Percentiles rank a stretch among this genome's conserved stretches.
Conservation (phyloP, 2,329 filamentous ascomycete species). For the Xenosphaeropsis pyriputrescens region DNA sequence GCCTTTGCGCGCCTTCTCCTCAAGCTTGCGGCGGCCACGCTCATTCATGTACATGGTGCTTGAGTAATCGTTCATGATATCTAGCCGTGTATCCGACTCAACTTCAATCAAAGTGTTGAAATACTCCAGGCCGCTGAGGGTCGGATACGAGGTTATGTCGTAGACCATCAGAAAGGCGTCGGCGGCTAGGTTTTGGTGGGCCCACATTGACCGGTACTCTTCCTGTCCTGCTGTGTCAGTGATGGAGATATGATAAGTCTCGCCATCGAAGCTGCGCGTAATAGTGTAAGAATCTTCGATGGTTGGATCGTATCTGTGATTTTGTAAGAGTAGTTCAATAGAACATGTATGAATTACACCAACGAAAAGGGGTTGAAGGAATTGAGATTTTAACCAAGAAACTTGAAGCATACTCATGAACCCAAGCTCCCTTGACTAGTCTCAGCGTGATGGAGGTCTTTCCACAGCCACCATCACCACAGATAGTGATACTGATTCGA, state of each 20-base stretch:
- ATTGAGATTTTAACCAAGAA: too few species aligned
- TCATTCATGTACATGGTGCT: slow-evolving; percentile 16
- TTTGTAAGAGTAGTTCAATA: too few species aligned
- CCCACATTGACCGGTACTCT: slow-evolving; percentile 82
- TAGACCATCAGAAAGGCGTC: slow-evolving; percentile 81
- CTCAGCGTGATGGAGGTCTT: slow-evolving; percentile 78
- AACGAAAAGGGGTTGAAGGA: too few species aligned
- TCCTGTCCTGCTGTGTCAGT: slow-evolving; percentile 84
- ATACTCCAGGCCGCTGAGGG: slow-evolving; percentile 57
- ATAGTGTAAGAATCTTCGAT: slow-evolving; percentile 79
- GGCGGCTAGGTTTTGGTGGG: slow-evolving; percentile 59
- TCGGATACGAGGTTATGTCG: slow-evolving; percentile 62
- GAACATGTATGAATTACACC: too few species aligned
- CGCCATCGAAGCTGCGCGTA: slow-evolving; percentile 65
- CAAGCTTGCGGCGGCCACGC: background rate
- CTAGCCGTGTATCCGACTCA: slow-evolving; percentile 56
- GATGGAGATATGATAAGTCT: slow-evolving; percentile 60
- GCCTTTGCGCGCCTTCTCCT: slow-evolving; percentile 1
- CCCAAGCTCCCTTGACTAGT: slow-evolving; percentile 72
- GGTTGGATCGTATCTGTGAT: slow-evolving; percentile 48
- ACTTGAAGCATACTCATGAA: slow-evolving; percentile 35
- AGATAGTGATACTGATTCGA: slow-evolving; percentile 63
- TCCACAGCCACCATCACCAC: slow-evolving; percentile 72
- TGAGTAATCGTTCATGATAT: slow-evolving; percentile 14
- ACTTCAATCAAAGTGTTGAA: slow-evolving; percentile 78